Evolutionary conservation across 1,139 yeast genomes (phyloP), one percentile per base, ranked within the genome.

Genomic region (Suhomyces coccinellae): DNA sequence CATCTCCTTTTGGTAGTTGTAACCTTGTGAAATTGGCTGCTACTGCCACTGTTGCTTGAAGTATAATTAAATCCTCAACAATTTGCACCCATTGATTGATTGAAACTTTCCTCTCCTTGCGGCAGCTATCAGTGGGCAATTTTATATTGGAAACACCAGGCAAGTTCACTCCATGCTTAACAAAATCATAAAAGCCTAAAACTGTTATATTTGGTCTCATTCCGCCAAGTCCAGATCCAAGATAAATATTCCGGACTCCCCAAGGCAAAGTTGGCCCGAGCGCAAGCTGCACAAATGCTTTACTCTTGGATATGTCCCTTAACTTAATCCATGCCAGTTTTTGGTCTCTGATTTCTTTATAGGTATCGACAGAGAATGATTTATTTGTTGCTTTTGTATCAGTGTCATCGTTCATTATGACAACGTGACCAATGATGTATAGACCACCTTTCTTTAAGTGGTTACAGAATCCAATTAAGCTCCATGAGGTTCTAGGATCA

Each of bases 161-260:
- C 41, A 68, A 52, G 9, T 60, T 57, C 14, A 69, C 57, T 0
- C 77, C 75, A 52, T 70, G 77, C 46, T 72, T 72, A 13, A 59
- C 61, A 43, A 82, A 72, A 57, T 90, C 96, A 56, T 85, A 87
- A 57, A 89, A 89, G 0, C 97, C 97, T 40, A 91, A 54, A 0
- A 93, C 96, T 0, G 97, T 89, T 45, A 93, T 90, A 61, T 93
- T 93, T 2, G 99, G 99, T 56, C 81, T 85, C 98, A 93, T 93
- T 12, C 97, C 97, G 6, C 99, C 99, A 16, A 93, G 71, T 0
- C 99, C 99, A 3, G 96, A 87, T 0, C 97, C 97, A 51, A 91
- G 65, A 48, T 82, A 90, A 13, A 93, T 90, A 61, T 93, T 91
- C 48, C 98, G 71, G 0, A 89, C 95, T n/a, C 99, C 98, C 97